Conservation (phyloP, 176 grass and related monocot genomes). For the Triticum aestivum region DNA sequence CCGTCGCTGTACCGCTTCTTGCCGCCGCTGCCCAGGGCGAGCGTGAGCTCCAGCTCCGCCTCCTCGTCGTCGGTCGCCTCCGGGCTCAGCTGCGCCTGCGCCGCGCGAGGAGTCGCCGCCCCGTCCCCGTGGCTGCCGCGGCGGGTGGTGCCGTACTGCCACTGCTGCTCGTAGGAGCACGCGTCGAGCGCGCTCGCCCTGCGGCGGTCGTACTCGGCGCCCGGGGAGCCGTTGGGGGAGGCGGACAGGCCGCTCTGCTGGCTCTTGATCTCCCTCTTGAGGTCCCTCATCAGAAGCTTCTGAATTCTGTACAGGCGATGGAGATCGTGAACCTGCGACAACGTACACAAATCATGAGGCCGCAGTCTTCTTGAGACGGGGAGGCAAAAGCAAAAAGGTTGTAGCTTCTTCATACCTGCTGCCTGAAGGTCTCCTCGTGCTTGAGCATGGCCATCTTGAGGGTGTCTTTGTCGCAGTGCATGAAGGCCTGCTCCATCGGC, state of each 20-base stretch:
- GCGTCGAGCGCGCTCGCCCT: conserved; percentile 1
- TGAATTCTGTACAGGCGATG: conserved; percentile 75
- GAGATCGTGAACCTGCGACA: conserved; percentile 67
- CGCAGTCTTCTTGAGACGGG: too few species aligned
- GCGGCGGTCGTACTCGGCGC: not conserved
- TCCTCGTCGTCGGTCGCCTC: conserved; percentile 44
- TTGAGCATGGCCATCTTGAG: conserved; percentile 86
- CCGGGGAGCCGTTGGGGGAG: conserved; percentile 34
- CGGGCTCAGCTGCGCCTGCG: conserved; percentile 39
- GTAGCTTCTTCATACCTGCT: conserved; percentile 40
- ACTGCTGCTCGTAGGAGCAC: conserved; percentile 36
- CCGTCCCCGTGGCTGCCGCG: conserved; percentile 24
- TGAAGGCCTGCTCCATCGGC: conserved; percentile 53
- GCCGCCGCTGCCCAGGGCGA: conserved; percentile 42
- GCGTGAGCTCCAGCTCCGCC: conserved; percentile 62
- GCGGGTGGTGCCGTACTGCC: not conserved
- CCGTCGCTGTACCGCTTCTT: conserved; percentile 59
- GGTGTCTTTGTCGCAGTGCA: conserved; percentile 48
- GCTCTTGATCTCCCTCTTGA: conserved; percentile 51
- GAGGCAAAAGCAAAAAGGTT: too few species aligned
- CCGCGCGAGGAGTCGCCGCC: conserved; percentile 21
- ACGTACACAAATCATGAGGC: too few species aligned
- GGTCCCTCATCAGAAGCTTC: conserved; percentile 78
- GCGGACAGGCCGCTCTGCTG: conserved; percentile 36
- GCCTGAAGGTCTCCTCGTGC: conserved; percentile 79